Base-by-base conservation (phyloP, 2,329 filamentous ascomycete genomes). In the Dendryphion nanum region DNA sequence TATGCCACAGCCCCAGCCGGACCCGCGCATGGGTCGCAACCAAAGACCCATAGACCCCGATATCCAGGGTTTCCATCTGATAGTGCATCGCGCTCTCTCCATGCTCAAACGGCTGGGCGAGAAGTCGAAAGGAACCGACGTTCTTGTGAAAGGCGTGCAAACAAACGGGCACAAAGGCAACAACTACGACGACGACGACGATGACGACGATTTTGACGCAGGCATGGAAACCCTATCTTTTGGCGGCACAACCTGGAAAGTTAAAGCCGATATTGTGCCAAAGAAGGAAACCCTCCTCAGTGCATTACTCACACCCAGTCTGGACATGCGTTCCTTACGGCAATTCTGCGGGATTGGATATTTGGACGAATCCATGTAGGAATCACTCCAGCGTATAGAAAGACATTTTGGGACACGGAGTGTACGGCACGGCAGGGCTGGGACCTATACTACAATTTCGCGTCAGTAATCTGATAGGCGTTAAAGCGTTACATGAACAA, bases 91-190 rank as follows among this genome's bases (percentile, higher is more conserved):
- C 5, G 70, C 70, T 6, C 45, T 75, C 4, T 65, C 61, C 10
- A 74, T 73, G 63, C 59, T 75, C 38, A 68, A 68, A 45, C 60
- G 70, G 6, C 45, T 75, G 23, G 70, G 68, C 3, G 71, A 73
- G 41, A 72, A 71, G 53, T 66, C 51, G 4, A 64, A 61, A 41
- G 64, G 58, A 32, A 48, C 59, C 30, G 62, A 67, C 18, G 30
- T 48, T 13, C 24, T 63, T 19, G 60, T 64, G 10, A 63, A 59
- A 39, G 39, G 54, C 18, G 47, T 47, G 28, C 47, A 51, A 35
- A 40, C 33, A 16, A 61, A 62, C 33, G 63, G 56, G 12, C 48
- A 57, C 18, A 45, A 46, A 15, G 50, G 43, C 29, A 45, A 39
- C 10, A 39, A 50, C 18, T 44, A 44, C 4, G 51, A 53, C 23